phyloP scores from a whole-genome alignment of 108 stramenopile species.

The Skeletonema marinoi region DNA sequence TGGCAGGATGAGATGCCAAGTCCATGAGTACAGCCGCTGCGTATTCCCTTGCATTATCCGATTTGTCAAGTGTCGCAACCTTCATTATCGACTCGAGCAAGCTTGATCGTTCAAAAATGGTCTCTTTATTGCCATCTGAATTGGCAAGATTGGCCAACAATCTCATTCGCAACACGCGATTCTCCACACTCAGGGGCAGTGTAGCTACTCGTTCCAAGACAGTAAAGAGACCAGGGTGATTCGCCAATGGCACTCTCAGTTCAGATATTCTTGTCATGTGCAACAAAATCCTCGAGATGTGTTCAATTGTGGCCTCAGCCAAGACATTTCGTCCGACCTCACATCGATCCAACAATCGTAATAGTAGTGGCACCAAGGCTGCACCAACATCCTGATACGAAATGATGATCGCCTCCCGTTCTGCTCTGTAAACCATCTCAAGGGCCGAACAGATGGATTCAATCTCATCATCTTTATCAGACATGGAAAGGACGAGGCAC shows the following conservation, averaged over 20 bases:
- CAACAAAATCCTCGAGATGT: constrained; percentile 63
- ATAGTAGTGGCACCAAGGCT: constrained; percentile 57
- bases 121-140: constrained; percentile 71
- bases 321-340: constrained; percentile 48
- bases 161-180: constrained; percentile 64
- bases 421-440: constrained; percentile 81
- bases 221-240: constrained; percentile 64
- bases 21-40: constrained; percentile 83
- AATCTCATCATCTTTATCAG: constrained; percentile 74
- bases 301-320: constrained; percentile 59
- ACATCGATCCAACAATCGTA: constrained; percentile 62
- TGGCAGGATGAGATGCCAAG: constrained; percentile 67
- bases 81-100: constrained; percentile 65
- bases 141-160: constrained; percentile 79
- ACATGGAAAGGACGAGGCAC: constrained; percentile 56
- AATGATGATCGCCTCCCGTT: constrained; percentile 49
- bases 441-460: constrained; percentile 69
- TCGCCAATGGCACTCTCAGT: constrained; percentile 51
- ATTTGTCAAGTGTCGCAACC: constrained; percentile 66
- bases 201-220: constrained; percentile 57
- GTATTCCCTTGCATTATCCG: constrained; percentile 68
- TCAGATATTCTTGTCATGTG: constrained; percentile 71
- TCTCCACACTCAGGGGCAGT: constrained; percentile 56
- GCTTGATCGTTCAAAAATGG: constrained; percentile 54
- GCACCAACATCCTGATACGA: constrained; percentile 69